Base-by-base conservation (phyloP, 2,329 filamentous ascomycete genomes). In the Aspergillus luchuensis region DNA sequence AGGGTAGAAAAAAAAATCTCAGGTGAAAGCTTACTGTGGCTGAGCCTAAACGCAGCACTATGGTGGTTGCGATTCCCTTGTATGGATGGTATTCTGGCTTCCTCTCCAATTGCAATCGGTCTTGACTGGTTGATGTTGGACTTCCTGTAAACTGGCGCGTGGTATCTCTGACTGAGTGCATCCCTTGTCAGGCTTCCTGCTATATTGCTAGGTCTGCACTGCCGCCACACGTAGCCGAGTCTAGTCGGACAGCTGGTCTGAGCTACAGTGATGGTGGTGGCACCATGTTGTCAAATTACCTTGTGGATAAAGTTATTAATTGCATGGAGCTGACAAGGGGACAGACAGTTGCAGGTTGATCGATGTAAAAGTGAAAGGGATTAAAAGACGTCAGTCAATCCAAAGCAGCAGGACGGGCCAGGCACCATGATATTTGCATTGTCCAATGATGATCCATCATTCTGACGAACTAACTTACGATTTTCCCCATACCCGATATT, bases 401-500 rank as follows among this genome's bases (percentile, higher is more conserved):
- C 47, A 33, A 10, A 50, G 25, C 25, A 28, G 47, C 47, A 21
- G 47, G 47, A 33, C 47, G 47, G 47, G 47, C 47, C 47, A 50
- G 47, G 47, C 47, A 50, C 47, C 47, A 50, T 50, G 47, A 50
- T 50, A 55, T 55, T 45, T 38, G 52, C 38, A 30, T 55, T 15
- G 5, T n/a, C 52, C 52, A 55, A 55, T 55, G 21, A 30, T 30
- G 52, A 10, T 10, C 47, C 47, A 30, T 7, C 7, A 19, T 13
- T 30, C 33, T 38, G 15, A 57, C 13, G 3, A n/a, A 36, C 30
- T 49, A 59, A 59, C 41, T 56, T 59, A 50, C 49, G 58, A 47
- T n/a, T 57, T 63, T 55, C 61, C 59, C 59, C 59, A 63, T 61
- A 55, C 28, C 41, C 23, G 25, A 30, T 41, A 39, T 59, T 54